Evolutionary conservation across 2,329 filamentous ascomycete species (phyloP), one percentile per base, ranked within the genome.

Genomic region (Pseudogymnoascus sp.): DNA sequence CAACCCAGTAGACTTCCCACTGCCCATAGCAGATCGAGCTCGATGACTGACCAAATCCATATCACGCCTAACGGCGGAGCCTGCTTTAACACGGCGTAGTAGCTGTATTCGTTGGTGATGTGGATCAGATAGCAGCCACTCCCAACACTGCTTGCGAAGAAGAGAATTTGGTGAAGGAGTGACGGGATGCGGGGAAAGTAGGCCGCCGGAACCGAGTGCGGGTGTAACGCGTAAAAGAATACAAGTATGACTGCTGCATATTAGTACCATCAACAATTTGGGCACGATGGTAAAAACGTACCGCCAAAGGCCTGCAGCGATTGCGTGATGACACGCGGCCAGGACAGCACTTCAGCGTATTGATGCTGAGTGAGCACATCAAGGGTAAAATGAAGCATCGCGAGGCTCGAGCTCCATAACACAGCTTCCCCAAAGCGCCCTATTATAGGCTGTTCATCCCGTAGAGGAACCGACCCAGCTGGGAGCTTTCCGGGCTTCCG

Each of bases 31-130:
- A 96, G 78, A 63, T 91, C 83, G 76, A 97, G 82, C 78, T 99
- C 95, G 56, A 97, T 82, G 21, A 97, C 88, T 34, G 89, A 86
- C 92, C 93, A 97, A 4, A 97, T 83, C 93, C 93, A 97, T 16
- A 97, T 75, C 42, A 90, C 93, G 0, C 91, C 95, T 12, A 97
- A 75, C 4, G 92, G 87, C n/a, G 95, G 95, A 0, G 92, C 89
- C 67, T 86, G 87, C 78, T 96, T 96, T 91, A 97, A 93, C 18
- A 96, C 87, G 5, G 89, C 89, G 69, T 96, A 86, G 71, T 97
- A 97, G 4, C 88, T 85, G 67, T 87, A 84, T 31, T 80, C 82
- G 71, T 97, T 97, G 25, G 89, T 91, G 62, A 93, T 85, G 68
- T 90, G 81, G 59, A 97, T 87, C 66, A 97, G 79, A 74, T 91